A percentile compares a stretch with the other conserved stretches of the same genome.
These are phyloP conservation scores for Trichoderma erinaceum DNA, from an alignment of 495 filamentous ascomycete genomes.

Conservation along the genomic window DNA sequence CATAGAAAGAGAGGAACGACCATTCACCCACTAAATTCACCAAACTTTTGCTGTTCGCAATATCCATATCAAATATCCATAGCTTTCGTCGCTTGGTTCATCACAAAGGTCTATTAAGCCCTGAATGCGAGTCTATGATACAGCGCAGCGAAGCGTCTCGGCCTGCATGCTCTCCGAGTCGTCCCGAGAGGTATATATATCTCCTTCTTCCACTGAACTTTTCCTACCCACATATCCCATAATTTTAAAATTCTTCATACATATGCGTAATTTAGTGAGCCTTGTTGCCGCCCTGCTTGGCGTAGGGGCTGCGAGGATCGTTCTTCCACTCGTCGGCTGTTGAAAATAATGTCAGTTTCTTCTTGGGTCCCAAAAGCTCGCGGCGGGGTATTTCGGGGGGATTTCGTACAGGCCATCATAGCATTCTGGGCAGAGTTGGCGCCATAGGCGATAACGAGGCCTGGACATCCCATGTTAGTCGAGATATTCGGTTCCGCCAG, in stretches of 20 bases:
- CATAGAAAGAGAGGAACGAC: background rate
- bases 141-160: conserved; percentile 13
- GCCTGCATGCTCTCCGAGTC: background rate
- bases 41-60: background rate
- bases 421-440: conserved; percentile 68
- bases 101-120: conserved; percentile 14
- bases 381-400: conserved; percentile 10
- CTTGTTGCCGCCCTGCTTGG: conserved; percentile 42
- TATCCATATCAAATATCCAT: background rate
- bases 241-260: conserved; percentile 10
- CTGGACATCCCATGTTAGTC: conserved; percentile 36
- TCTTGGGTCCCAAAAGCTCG: conserved; percentile 9
- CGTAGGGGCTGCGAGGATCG: conserved; percentile 83
- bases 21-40: background rate
- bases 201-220: background rate
- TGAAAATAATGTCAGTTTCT: conserved; percentile 23
- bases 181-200: background rate
- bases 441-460: conserved; percentile 77
- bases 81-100: background rate
- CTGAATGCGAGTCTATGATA: conserved; percentile 20
- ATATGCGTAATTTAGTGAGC: conserved; percentile 28
- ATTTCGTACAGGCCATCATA: conserved; percentile 64
- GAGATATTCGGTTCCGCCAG: background rate
- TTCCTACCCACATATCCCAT: conserved; percentile 11
- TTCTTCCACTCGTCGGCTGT: conserved; percentile 89